phyloP scores from a whole-genome alignment of 2,329 filamentous ascomycete species.

The Lachnellula cervina region DNA sequence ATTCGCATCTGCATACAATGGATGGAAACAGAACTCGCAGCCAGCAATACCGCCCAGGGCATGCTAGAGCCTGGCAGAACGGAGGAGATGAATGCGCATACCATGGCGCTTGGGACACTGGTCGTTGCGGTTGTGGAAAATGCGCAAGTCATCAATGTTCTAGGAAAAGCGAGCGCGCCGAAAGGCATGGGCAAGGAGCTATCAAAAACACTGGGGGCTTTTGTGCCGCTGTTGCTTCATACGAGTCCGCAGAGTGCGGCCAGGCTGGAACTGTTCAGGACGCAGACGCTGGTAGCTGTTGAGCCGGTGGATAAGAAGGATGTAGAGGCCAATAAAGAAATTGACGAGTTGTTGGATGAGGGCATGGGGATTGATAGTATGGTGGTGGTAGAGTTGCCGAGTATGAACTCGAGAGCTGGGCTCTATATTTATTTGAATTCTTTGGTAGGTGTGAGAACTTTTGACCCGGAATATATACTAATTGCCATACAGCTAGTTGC shows the following conservation, averaged over 20 bases:
- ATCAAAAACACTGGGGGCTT: conserved; percentile 43
- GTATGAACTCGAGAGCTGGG: conserved; percentile 71
- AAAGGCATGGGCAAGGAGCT: conserved; percentile 49
- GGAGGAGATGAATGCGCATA: conserved; percentile 55
- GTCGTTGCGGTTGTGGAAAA: conserved; percentile 60
- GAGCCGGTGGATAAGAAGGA: conserved; percentile 51
- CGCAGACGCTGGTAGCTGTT: conserved; percentile 50
- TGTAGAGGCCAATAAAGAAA: conserved; percentile 43
- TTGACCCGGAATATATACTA: conserved; percentile 16
- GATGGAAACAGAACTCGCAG: conserved; percentile 53
- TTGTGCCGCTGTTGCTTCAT: conserved; percentile 54
- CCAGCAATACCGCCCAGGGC: conserved; percentile 44
- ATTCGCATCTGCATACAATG: conserved; percentile 49
- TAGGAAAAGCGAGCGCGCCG: conserved; percentile 45
- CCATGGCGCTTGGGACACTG: conserved; percentile 60
- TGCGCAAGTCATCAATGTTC: conserved; percentile 45
- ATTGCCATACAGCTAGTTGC: conserved; percentile 62
- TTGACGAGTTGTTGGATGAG: conserved; percentile 55
- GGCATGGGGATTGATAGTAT: conserved; percentile 39
- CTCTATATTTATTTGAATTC: conserved; percentile 83
- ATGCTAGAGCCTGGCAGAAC: conserved; percentile 38
- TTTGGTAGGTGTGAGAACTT: conserved; percentile 50
- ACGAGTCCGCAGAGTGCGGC: conserved; percentile 46
- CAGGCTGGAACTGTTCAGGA: conserved; percentile 53
- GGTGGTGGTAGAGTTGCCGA: conserved; percentile 59